These are phyloP conservation scores for Flaveria linearis DNA, from an alignment of 129 eudicot genomes.

Conservation along the genomic window DNA sequence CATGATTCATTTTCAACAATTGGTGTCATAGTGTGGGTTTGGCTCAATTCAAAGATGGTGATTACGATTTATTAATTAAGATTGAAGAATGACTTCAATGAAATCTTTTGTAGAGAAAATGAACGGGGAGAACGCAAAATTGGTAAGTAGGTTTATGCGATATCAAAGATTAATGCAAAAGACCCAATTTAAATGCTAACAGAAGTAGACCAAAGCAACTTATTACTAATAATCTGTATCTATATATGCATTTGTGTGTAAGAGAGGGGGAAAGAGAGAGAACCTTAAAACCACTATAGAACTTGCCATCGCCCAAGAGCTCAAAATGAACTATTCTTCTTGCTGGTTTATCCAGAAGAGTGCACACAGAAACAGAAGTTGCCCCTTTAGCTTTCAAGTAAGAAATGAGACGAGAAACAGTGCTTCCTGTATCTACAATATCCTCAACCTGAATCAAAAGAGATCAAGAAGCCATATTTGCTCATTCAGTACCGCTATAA, in stretches of 20 bases:
- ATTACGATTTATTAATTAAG: too few relatives aligned
- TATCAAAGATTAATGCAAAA: background rate
- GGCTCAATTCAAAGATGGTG: too few relatives aligned
- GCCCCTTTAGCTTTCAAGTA: constrained; percentile 73
- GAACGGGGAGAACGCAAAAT: too few relatives aligned
- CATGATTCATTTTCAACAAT: too few relatives aligned
- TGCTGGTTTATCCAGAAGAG: constrained; percentile 88
- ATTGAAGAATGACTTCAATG: too few relatives aligned
- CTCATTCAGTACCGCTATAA: too few relatives aligned
- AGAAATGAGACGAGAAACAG: constrained; percentile 56
- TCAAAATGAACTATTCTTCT: constrained; percentile 65
- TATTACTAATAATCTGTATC: background rate
- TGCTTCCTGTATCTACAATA: constrained; percentile 90
- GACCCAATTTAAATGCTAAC: background rate
- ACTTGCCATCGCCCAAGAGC: constrained; percentile 79
- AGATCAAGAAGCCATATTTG: too few relatives aligned
- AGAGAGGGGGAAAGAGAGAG: background rate
- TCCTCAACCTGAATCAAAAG: constrained; percentile 70
- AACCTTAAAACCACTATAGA: constrained; percentile 83
- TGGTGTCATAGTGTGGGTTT: too few relatives aligned
- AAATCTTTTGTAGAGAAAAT: too few relatives aligned
- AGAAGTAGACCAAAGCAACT: background rate
- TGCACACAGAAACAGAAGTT: constrained; percentile 80
- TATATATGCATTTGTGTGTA: background rate
- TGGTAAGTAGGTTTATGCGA: background rate